Evolutionary conservation across 1,139 yeast species (phyloP).

Genomic region (Saccharomyces hybrid): DNA sequence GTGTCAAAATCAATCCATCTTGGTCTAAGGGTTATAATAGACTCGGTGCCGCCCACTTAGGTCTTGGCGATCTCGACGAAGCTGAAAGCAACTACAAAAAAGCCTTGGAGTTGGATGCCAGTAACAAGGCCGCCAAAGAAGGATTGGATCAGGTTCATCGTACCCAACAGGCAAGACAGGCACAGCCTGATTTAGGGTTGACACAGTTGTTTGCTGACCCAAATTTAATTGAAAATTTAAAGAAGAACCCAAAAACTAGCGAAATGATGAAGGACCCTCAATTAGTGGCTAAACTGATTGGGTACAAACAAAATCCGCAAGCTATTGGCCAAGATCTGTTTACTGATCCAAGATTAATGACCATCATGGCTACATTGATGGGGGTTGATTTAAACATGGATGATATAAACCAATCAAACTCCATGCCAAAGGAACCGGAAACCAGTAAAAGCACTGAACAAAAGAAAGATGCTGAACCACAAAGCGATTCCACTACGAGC

Average conservation of each 20-base stretch:
- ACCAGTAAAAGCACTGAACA: slow-evolving; percentile 19
- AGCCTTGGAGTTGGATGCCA: slow-evolving; percentile 75
- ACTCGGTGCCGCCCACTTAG: slow-evolving; percentile 87
- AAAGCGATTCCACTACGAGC: slow-evolving; percentile 1
- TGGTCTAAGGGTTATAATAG: slow-evolving; percentile 97
- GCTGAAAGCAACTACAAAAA: slow-evolving; percentile 66
- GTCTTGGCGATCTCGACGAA: slow-evolving; percentile 67
- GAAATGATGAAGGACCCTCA: slow-evolving; percentile 83
- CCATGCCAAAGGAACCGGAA: slow-evolving; percentile 32
- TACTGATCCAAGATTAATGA: slow-evolving; percentile 82
- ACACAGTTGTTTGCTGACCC: slow-evolving; percentile 79
- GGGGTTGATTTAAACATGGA: slow-evolving; percentile 66
- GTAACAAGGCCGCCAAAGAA: slow-evolving; percentile 78
- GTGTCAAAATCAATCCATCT: slow-evolving; percentile 66
- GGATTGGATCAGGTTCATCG: slow-evolving; percentile 62
- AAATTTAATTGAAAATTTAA: slow-evolving; percentile 63
- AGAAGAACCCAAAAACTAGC: slow-evolving; percentile 78
- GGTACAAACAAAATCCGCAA: slow-evolving; percentile 67
- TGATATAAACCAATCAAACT: slow-evolving; percentile 22
- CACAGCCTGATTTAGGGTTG: slow-evolving; percentile 65
- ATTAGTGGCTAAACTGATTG: slow-evolving; percentile 63
- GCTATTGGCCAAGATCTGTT: slow-evolving; percentile 54
- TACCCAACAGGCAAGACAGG: slow-evolving; percentile 27
- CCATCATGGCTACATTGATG: slow-evolving; percentile 76
- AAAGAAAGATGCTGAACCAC: slow-evolving; percentile 8